Evolutionary conservation across 2,329 filamentous ascomycete genomes (phyloP), one percentile per base, ranked within the genome.

Genomic region (Fulvia fulva): DNA sequence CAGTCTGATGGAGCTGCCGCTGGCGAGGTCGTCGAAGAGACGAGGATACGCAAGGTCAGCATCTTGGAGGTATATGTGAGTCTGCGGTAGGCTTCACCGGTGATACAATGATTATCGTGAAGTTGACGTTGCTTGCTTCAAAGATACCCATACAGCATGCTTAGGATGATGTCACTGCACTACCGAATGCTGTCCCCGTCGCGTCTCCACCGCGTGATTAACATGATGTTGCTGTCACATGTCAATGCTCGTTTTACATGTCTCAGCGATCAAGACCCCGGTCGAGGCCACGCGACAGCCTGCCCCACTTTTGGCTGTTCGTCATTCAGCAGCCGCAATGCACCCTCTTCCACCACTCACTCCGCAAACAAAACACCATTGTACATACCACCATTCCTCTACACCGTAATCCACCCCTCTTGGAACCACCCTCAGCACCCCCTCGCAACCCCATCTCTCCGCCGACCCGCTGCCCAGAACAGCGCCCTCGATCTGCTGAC

Each of bases 11-110:
- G 19, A 12, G 11, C 30, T 6, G 21, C 8, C 26, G 21, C 23
- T 12, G 47, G 5, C n/a, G 60, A 49, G 21, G 56, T 55, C 22
- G 51, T 61, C 19, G 53, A 52, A 14, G 75, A 78, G 65, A 76
- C 75, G 55, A 70, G 77, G 62, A 71, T 78, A 26, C 65, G 71
- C 23, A 66, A 70, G 53, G 54, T 68, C 37, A 72, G 70, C 55
- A 60, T 72, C 55, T 49, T 74, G 34, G 71, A 73, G 58, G 66
- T 74, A n/a, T 65, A 67, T 30, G 65, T 74, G 47, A 70, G 66
- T 49, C 53, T 70, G 50, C 64, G 64, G 25, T 71, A 41, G 37
- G n/a, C 37, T 41, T 41, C 14, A n/a, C 7, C 8, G 14, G 16
- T 9, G 30, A 9, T 34, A 11, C 30, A 8, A 58, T 68, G 28